Conservation (phyloP, 768 basidiomycete species). For the Boletus bicolor region DNA sequence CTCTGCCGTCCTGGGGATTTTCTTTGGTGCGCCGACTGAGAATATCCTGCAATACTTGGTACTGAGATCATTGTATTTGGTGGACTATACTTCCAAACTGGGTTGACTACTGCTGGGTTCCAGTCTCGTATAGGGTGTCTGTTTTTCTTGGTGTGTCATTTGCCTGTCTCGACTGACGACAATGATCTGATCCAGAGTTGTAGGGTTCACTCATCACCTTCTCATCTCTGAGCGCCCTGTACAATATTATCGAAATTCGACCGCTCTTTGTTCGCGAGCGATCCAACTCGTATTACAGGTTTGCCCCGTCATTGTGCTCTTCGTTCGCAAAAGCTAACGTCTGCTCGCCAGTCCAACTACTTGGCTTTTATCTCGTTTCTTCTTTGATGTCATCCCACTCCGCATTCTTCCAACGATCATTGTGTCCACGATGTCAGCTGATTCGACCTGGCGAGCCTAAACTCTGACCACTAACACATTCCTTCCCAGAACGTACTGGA, state of each 20-base stretch:
- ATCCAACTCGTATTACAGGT: constrained; percentile 84
- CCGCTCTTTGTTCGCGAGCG: constrained; percentile 89
- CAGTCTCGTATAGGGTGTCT: constrained; percentile 91
- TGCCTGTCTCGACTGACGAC: not conserved
- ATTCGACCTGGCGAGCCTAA: not conserved
- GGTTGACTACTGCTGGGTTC: constrained; percentile 83
- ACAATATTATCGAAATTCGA: constrained; percentile 81
- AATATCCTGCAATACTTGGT: not conserved
- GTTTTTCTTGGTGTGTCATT: constrained; percentile 74
- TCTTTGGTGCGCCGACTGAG: constrained; percentile 58
- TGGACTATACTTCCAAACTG: constrained; percentile 83
- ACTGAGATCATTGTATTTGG: constrained; percentile 39
- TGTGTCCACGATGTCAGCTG: constrained; percentile 73
- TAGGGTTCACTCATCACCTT: constrained; percentile 91
- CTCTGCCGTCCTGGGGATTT: constrained; percentile 74
- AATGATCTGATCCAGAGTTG: constrained; percentile 4
- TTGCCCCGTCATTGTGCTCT: constrained; percentile 2
- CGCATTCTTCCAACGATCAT: constrained; percentile 87
- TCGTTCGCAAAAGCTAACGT: not conserved
- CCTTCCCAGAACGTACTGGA: constrained; percentile 74
- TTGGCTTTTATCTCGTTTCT: constrained; percentile 84
- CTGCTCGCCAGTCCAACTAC: constrained; percentile 63
- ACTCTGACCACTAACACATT: constrained; percentile 5
- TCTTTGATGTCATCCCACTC: constrained; percentile 88
- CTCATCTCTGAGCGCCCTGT: constrained; percentile 84